Conservation (phyloP, 2,329 filamentous ascomycete genomes). For the Fusarium poae region DNA sequence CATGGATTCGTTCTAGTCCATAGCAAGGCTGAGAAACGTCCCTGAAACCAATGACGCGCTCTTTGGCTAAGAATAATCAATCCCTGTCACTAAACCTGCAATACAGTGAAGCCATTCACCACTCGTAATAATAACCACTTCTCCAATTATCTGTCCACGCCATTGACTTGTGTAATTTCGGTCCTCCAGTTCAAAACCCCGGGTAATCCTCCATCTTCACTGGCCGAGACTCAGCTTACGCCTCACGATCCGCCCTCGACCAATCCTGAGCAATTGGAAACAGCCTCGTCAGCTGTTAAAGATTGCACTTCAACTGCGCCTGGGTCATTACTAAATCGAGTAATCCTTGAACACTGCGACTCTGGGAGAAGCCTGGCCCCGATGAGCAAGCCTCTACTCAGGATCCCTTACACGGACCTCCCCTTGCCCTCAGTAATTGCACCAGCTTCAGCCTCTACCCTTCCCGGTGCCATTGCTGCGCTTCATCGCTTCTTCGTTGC, state of each 20-base stretch:
- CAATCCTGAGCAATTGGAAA: conserved; percentile 45
- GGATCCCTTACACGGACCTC: conserved; percentile 90
- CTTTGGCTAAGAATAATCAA: conserved; percentile 29
- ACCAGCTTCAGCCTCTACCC: conserved; percentile 76
- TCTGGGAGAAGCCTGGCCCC: conserved; percentile 16
- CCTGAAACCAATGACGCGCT: conserved; percentile 46
- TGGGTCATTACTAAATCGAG: conserved; percentile 1
- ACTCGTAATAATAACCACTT: conserved; percentile 15
- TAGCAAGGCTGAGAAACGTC: conserved; percentile 35
- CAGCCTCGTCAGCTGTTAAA: conserved; percentile 17
- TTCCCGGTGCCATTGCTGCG: conserved; percentile 80
- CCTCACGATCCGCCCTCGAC: neutral
- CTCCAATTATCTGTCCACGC: conserved; percentile 14
- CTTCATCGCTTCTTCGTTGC: conserved; percentile 81
- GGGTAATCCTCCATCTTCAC: conserved; percentile 12
- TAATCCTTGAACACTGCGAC: neutral
- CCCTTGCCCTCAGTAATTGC: conserved; percentile 81
- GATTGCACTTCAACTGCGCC: neutral
- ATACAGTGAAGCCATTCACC: conserved; percentile 1
- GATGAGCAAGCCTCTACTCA: conserved; percentile 80
- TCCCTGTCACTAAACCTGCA: conserved; percentile 18
- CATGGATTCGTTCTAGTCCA: neutral
- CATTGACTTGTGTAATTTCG: conserved; percentile 13
- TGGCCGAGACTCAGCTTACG: neutral
- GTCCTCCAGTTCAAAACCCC: conserved; percentile 1